These are phyloP conservation scores for Mucor piriformis DNA, from an alignment of 371 early-diverging fungal species.

Conservation along the genomic window DNA sequence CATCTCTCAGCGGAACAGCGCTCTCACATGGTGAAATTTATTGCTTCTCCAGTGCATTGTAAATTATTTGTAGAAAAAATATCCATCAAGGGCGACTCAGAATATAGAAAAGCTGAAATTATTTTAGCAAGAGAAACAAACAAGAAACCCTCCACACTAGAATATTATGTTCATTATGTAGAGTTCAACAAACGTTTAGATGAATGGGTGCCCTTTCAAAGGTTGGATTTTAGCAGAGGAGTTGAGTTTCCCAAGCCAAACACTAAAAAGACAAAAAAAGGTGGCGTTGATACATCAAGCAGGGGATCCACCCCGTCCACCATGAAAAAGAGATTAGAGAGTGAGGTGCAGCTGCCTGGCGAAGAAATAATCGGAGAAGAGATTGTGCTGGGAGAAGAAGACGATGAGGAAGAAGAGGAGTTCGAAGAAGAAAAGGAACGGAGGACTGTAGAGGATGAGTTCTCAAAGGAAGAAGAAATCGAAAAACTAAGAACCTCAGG, in stretches of 20 bases:
- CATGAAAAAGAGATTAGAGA: constrained; percentile 18
- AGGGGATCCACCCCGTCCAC: constrained; percentile 14
- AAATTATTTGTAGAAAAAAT: constrained; percentile 78
- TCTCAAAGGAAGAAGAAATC: constrained; percentile 88
- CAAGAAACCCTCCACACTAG: constrained; percentile 43
- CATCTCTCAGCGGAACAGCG: constrained; percentile 1
- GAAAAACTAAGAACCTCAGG: constrained; percentile 90
- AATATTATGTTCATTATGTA: constrained; percentile 98
- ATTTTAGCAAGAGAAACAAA: constrained; percentile 76
- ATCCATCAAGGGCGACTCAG: constrained; percentile 47
- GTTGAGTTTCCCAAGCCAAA: constrained; percentile 77
- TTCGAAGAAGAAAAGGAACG: constrained; percentile 35
- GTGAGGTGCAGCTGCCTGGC: constrained; percentile 31
- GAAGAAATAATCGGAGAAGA: constrained; percentile 17
- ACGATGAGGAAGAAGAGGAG: constrained; percentile 49
- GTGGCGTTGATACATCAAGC: constrained; percentile 25
- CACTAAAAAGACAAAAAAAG: constrained; percentile 60
- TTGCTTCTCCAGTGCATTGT: constrained; percentile 54
- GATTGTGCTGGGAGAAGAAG: constrained; percentile 21
- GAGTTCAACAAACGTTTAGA: constrained; percentile 99
- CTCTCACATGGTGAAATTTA: constrained; percentile 26
- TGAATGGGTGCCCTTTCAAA: constrained; percentile 91
- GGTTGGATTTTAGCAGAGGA: constrained; percentile 72
- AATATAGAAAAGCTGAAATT: constrained; percentile 90
- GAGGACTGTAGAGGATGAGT: constrained; percentile 29